Evolutionary conservation across 1,139 yeast genomes (phyloP), one percentile per base, ranked within the genome.

Genomic region (Hemisphaericaspora lyxosophila): DNA sequence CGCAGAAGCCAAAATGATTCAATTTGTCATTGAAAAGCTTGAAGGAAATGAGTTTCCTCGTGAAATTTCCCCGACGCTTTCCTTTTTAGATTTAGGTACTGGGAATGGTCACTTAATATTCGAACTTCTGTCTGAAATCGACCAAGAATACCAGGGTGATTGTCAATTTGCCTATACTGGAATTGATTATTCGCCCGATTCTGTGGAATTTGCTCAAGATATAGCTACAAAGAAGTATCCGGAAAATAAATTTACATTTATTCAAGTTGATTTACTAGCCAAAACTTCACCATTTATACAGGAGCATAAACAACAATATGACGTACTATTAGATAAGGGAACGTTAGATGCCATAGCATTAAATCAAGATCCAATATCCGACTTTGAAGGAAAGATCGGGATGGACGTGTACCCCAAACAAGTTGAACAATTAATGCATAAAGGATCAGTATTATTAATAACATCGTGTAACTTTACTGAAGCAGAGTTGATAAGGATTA

Each of bases 391-490:
- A 4, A 59, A 61, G 46, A 65, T 70, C 18, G 86, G 86, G 1
- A 69, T 75, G 51, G 80, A 84, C 32, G 67, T 77, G 9, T 92
- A 92, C 52, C 80, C 89, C 0, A 49, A 52, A 0, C 80, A 79
- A 33, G 80, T 87, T n/a, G 65, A 64, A 32, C 69, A 74, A 40
- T 53, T 85, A 47, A 65, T 88, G 67, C 70, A 73, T 38, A 47
- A 57, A 9, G 76, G 71, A 15, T 84, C 92, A 4, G 60, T 84
- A 0, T 62, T 92, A 20, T 62, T 92, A 41, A 82, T 92, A 32
- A 94, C 98, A 0, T 86, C 96, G n/a, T 94, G 99, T 61, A 92
- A 92, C 57, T 92, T 92, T 59, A 92, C 97, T 0, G 84, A 85
- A 51, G 64, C 67, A 0, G 98, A 92, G 55, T 70, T 92, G 42